A percentile compares a stretch with the other conserved stretches of the same genome.
These are phyloP conservation scores for Umbelopsis sp. DNA, from an alignment of 371 early-diverging fungal genomes.

Conservation along the genomic window DNA sequence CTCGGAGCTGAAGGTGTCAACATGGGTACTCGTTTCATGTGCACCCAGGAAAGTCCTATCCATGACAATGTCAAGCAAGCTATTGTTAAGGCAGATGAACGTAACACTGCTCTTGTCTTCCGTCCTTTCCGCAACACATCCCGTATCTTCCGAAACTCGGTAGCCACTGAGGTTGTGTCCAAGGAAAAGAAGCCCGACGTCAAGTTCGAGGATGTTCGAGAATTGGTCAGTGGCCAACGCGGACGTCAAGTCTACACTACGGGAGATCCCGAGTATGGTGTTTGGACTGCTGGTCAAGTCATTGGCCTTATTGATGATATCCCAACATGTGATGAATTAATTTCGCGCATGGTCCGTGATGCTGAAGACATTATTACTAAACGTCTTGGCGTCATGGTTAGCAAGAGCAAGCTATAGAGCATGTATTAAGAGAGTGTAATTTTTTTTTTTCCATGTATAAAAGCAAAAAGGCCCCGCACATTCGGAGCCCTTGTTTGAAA, in stretches of 20 bases:
- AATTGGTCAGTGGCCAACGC: conserved; percentile 71
- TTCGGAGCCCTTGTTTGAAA: no score
- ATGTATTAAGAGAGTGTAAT: no score
- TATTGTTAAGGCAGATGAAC: conserved; percentile 73
- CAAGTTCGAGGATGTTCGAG: conserved; percentile 68
- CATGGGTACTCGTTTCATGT: conserved; percentile 88
- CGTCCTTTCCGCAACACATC: conserved; percentile 82
- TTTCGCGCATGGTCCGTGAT: conserved; percentile 59
- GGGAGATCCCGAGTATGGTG: conserved; percentile 74
- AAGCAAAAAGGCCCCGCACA: not conserved
- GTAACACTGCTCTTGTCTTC: conserved; percentile 70
- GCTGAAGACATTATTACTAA: conserved; percentile 53
- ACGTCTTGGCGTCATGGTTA: conserved; percentile 24
- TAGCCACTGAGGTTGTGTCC: conserved; percentile 69
- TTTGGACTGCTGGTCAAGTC: conserved; percentile 82
- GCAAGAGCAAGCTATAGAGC: conserved; percentile 9
- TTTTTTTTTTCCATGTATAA: not conserved
- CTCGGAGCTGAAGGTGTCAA: conserved; percentile 79
- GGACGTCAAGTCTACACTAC: conserved; percentile 72
- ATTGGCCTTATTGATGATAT: conserved; percentile 77
- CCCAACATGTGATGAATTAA: conserved; percentile 72
- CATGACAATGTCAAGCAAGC: conserved; percentile 76
- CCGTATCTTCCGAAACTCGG: conserved; percentile 75
- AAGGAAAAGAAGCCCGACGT: conserved; percentile 65
- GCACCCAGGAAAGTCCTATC: conserved; percentile 74